Conservation (phyloP, 805 yeast species). For the Starmerella sirachaensis region DNA sequence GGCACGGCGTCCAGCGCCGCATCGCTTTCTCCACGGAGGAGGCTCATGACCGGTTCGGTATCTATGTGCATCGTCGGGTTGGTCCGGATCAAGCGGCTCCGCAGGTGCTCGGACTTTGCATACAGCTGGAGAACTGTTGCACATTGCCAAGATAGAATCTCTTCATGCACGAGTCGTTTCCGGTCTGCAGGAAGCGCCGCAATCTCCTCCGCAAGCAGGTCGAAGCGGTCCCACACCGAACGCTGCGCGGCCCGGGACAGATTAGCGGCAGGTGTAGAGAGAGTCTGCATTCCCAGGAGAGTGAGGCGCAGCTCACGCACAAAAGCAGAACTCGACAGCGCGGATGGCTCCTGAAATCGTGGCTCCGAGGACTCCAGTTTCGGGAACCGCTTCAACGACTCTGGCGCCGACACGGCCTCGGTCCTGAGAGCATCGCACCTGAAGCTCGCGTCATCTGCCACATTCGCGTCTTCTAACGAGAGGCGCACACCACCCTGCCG, state of each 20-base stretch:
- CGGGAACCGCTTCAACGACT: not conserved
- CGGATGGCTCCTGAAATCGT: not conserved
- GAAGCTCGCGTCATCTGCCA: not conserved
- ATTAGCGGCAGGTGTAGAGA: not conserved
- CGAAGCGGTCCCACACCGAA: conserved; percentile 2
- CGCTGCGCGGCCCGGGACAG: not conserved
- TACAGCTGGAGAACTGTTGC: conserved; percentile 3
- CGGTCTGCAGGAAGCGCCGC: not conserved
- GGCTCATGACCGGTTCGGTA: not conserved
- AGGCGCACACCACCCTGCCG: not conserved
- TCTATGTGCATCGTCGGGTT: not conserved
- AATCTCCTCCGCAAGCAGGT: not conserved
- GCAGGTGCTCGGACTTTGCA: not conserved
- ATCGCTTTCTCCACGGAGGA: not conserved
- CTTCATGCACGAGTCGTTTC: not conserved
- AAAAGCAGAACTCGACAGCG: not conserved
- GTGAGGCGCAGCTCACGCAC: conserved; percentile 3
- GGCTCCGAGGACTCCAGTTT: not conserved
- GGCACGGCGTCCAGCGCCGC: not conserved
- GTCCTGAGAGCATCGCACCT: not conserved
- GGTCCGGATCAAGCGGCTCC: no score
- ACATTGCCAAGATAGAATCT: not conserved
- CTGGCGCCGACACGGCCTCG: not conserved
- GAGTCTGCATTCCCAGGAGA: not conserved
- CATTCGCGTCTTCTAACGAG: not conserved